Evolutionary conservation across 345 rosid genomes (phyloP).

Genomic region (Salix udensis): DNA sequence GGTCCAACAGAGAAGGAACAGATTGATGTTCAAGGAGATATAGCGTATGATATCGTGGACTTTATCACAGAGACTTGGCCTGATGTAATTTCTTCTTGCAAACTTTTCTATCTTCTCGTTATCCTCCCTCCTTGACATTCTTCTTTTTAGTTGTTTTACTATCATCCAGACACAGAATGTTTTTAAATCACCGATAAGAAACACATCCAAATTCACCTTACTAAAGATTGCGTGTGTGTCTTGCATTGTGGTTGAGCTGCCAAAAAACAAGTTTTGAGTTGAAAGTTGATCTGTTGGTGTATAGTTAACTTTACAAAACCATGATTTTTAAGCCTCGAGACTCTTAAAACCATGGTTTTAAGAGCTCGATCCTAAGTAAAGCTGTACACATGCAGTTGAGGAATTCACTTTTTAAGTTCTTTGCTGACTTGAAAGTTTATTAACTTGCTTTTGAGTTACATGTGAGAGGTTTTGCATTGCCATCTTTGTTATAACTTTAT

Average conservation of each 20-base stretch:
- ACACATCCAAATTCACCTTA: background rate
- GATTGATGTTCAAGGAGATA: conserved; percentile 98
- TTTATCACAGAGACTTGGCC: conserved; percentile 87
- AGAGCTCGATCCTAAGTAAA: background rate
- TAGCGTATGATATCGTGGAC: conserved; percentile 76
- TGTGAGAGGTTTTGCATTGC: background rate
- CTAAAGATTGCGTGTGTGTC: background rate
- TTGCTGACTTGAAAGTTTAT: background rate
- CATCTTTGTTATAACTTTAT: background rate
- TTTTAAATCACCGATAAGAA: background rate
- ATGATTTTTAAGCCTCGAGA: background rate
- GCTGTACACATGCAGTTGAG: background rate
- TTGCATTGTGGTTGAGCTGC: background rate
- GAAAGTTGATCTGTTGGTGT: background rate
- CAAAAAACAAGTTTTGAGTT: background rate
- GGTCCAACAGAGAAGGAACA: conserved; percentile 99
- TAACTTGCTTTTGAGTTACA: background rate
- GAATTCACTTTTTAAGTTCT: background rate
- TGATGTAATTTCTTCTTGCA: conserved; percentile 41
- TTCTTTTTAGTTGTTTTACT: background rate
- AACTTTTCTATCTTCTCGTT: background rate
- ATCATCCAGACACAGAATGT: background rate
- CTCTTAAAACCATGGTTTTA: background rate
- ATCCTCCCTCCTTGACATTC: background rate
- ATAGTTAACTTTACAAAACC: background rate